Evolutionary conservation across 768 basidiomycete species (phyloP), one percentile per base, ranked within the genome.

Genomic region (Phaeolepiota aurea): DNA sequence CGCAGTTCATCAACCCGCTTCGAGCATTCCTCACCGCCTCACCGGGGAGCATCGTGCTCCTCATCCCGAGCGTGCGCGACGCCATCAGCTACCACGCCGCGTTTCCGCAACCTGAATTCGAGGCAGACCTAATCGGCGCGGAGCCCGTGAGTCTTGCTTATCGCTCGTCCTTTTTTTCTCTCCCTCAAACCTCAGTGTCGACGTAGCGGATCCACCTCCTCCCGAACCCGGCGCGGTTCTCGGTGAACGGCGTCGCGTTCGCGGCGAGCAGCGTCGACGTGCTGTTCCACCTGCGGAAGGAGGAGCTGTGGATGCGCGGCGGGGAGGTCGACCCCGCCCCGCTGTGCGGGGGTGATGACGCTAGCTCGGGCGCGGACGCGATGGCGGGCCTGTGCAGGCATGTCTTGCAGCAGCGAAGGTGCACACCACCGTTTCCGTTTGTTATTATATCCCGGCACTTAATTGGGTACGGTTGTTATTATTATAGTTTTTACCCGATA

Each of bases 321-420:
- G 67, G 74, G 40, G 87, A 85, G 43, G 64, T 76, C 2, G 76
- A 78, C 25, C 56, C 82, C 1, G 50, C 72, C 7, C n/a, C n/a
- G n/a, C n/a, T n/a, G n/a, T n/a, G n/a, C n/a, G n/a, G n/a, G n/a
- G 46, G 61, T 4, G 52, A 59, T 19, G 52, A 61, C 3, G 43
- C 62, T 3, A 71, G 75, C 39, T 72, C 77, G 20, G 53, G 65
- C 11, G 62, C 58, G n/a, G 93, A 98, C 53, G 55, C 74, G 0
- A 90, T 97, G 83, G 74, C 79, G 2, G 79, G 79, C 50, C 60
- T 85, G 5, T 83, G 84, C 46, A 71, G 90, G 15, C 84, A 90
- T 53, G 50, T 99, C 7, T 62, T 98, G 22, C 77, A 89, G 41
- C 96, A 99, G 51, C 71, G 89, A 57, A 90, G 82, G 92, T 90